Conservation (phyloP, 306 rosid species). For the Rubus parviflorus region DNA sequence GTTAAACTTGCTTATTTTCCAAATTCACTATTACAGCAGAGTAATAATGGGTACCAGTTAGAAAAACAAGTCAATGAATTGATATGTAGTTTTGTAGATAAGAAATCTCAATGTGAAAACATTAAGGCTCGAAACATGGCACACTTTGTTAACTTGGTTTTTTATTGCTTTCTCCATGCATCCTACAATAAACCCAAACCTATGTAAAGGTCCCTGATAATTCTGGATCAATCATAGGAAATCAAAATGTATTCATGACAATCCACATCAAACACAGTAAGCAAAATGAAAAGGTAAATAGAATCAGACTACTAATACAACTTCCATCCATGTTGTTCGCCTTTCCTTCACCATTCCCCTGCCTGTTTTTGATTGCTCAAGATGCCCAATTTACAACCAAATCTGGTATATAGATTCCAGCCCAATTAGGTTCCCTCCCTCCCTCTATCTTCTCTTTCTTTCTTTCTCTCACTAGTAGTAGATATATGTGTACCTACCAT, state of each 20-base stretch:
- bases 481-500: background rate
- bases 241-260: background rate
- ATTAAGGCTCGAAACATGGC: conserved; percentile 96
- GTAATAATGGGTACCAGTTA: conserved; percentile 14
- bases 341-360: background rate
- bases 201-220: conserved; percentile 14
- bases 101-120: conserved; percentile 39
- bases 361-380: background rate
- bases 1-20: conserved; percentile 31
- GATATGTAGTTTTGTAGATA: conserved; percentile 18
- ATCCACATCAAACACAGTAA: background rate
- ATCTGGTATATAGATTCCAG: background rate
- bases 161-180: conserved; percentile 91
- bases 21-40: conserved; percentile 55
- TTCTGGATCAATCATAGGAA: background rate
- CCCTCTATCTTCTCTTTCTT: background rate
- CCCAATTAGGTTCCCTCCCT: background rate
- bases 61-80: conserved; percentile 5
- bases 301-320: background rate
- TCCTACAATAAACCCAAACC: conserved; percentile 57
- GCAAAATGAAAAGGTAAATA: background rate
- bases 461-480: background rate
- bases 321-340: background rate
- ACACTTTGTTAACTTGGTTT: conserved; percentile 87
- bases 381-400: background rate